Percentiles rank a stretch among this genome's conserved stretches.
These are phyloP conservation scores for Eucalyptus sp. DNA, from an alignment of 345 rosid genomes.

Conservation along the genomic window DNA sequence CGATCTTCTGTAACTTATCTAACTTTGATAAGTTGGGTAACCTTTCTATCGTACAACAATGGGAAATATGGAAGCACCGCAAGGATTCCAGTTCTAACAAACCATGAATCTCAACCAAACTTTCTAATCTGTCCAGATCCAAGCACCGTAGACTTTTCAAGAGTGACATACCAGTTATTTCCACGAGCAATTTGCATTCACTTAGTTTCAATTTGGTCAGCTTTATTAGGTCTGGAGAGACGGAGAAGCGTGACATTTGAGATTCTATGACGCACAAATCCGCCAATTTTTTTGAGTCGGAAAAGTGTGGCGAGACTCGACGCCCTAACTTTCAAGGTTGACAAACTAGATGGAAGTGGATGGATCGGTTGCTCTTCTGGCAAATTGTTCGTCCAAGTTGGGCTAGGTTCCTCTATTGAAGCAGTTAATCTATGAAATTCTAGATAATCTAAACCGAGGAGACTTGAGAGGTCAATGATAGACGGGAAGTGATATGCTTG, in stretches of 20 bases:
- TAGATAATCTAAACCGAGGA: too few relatives aligned
- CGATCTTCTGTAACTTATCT: background rate
- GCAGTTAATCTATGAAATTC: background rate
- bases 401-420: background rate
- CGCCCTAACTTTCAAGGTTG: background rate
- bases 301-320: background rate
- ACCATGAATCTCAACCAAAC: background rate
- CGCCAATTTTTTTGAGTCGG: accelerated
- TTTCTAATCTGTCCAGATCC: too few relatives aligned
- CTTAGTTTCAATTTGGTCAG: too few relatives aligned
- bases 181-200: too few relatives aligned
- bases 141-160: background rate
- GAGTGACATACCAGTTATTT: background rate
- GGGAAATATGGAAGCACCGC: background rate
- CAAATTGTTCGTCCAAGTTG: background rate
- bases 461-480: background rate
- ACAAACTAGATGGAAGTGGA: background rate
- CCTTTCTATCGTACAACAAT: background rate
- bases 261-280: background rate
- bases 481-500: background rate
- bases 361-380: background rate
- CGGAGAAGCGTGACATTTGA: accelerated
- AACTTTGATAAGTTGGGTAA: background rate
- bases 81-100: background rate
- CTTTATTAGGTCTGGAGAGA: background rate